These are phyloP conservation scores for Corchorus olitorius DNA, from an alignment of 345 rosid genomes.

Conservation along the genomic window DNA sequence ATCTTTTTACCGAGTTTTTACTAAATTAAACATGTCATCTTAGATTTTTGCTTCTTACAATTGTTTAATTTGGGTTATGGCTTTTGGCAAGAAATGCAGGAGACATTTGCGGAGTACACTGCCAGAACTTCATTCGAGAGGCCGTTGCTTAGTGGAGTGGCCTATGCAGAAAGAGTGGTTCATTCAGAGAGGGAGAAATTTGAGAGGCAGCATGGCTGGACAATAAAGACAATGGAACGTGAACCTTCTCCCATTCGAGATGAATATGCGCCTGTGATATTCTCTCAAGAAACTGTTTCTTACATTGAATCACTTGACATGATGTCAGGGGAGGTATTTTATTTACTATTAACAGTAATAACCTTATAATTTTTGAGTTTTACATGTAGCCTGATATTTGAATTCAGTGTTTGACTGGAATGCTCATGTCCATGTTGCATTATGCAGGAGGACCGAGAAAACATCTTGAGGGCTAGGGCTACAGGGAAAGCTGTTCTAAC, in stretches of 20 bases:
- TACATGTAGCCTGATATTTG: background rate
- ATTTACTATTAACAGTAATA: background rate
- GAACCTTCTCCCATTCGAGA: slow-evolving; percentile 88
- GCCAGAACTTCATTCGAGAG: slow-evolving; percentile 96
- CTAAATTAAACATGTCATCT: background rate
- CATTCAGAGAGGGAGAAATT: slow-evolving; percentile 71
- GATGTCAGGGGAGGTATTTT: slow-evolving; percentile 98
- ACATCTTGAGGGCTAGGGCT: slow-evolving; percentile 83
- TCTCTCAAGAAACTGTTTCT: slow-evolving; percentile 90
- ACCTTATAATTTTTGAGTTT: slow-evolving; percentile 13
- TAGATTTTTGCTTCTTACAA: background rate
- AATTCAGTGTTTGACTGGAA: slow-evolving; percentile 18
- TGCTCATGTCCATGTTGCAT: slow-evolving; percentile 11
- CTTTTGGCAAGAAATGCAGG: slow-evolving; percentile 51
- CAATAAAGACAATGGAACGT: slow-evolving; percentile 85
- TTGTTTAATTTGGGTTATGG: slow-evolving; percentile 5
- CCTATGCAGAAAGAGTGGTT: slow-evolving; percentile 79
- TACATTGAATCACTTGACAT: slow-evolving; percentile 91
- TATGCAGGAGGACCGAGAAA: slow-evolving; percentile 89
- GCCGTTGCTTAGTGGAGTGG: slow-evolving; percentile 93
- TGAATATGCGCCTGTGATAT: slow-evolving; percentile 95
- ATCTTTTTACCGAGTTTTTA: background rate
- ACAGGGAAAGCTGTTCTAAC: slow-evolving; percentile 97
- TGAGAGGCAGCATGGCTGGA: slow-evolving; percentile 85
- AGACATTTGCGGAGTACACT: slow-evolving; percentile 93